Evolutionary conservation across 257 asterid species (phyloP).

Genomic region (Ilex aquifolium): DNA sequence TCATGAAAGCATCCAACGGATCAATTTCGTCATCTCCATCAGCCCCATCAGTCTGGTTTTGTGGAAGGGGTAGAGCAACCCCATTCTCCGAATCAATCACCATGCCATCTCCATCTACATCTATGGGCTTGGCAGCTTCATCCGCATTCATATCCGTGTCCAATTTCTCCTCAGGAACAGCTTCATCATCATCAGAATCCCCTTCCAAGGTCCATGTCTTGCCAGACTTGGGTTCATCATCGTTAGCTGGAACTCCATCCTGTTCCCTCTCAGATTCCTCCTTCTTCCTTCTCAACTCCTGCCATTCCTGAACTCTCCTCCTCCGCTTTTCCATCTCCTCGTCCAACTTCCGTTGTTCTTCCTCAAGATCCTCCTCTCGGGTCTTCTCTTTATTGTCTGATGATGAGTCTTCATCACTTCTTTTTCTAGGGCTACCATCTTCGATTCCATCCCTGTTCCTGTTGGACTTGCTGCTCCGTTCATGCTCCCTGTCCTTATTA

Average conservation of each 20-base stretch:
- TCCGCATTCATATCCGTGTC: constrained; percentile 44
- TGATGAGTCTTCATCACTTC: constrained; percentile 31
- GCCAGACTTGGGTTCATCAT: constrained; percentile 54
- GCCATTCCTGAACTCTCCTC: constrained; percentile 95
- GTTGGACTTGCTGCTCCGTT: constrained; percentile 30
- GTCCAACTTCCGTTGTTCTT: constrained; percentile 73
- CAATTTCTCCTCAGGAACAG: constrained; percentile 40
- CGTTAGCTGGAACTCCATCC: constrained; percentile 43
- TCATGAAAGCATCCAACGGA: constrained; percentile 87
- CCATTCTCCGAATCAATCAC: constrained; percentile 31
- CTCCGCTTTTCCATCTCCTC: constrained; percentile 87
- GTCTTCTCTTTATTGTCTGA: constrained; percentile 32
- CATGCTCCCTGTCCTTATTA: constrained; percentile 38
- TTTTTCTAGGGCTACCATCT: constrained; percentile 36
- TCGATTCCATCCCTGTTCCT: constrained; percentile 41
- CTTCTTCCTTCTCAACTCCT: constrained; percentile 60
- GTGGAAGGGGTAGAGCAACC: constrained; percentile 22
- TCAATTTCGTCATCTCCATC: constrained; percentile 66
- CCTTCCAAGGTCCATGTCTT: constrained; percentile 88
- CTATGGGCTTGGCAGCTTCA: constrained; percentile 27
- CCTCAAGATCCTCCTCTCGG: constrained; percentile 69
- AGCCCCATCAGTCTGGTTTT: constrained; percentile 32
- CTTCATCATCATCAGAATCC: constrained; percentile 88
- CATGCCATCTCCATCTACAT: constrained; percentile 32
- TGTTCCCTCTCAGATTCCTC: constrained; percentile 70